Evolutionary conservation across 768 basidiomycete species (phyloP), one percentile per base, ranked within the genome.

Genomic region (Suillus sp.): DNA sequence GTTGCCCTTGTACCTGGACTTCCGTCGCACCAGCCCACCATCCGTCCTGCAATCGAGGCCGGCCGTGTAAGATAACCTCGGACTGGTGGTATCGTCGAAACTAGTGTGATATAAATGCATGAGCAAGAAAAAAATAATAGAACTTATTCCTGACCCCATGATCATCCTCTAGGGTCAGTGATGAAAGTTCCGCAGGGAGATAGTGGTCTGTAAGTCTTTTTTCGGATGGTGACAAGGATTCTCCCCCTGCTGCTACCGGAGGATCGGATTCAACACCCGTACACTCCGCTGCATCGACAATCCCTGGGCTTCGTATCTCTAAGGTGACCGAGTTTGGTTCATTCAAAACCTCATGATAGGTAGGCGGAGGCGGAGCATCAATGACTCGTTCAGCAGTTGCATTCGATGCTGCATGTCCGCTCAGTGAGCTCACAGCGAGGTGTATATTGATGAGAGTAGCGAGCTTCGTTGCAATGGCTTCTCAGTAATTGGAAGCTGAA

Each of bases 71-170:
- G 4, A 68, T 62, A 18, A 85, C 71, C 18, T 85, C 80, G 1
- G 82, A 83, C 59, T 82, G 82, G 62, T 84, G 83, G 64, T 83
- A 84, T 60, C 80, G 76, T 53, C 74, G 76, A 60, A 83, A 84
- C 84, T 85, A 56, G 27, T 14, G 14, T 14, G 47, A 37, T 25
- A 63, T 3, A 50, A 50, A 48, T 18, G 50, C 27, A 45, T 62
- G 16, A 47, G 60, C 37, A 40, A 61, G 35, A 9, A 25, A 47
- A 32, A 50, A 53, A 35, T n/a, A 13, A 47, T 32, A 22, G 8
- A 32, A 48, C 58, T 60, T 7, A 34, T 10, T 30, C 18, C 30
- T 37, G 72, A 80, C 79, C 62, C 80, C 79, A 56, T 75, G 76
- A 63, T 78, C 70, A 20, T 73, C 66, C 47, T 69, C 69, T 45